Evolutionary conservation across 805 yeast species (phyloP).

Genomic region (Brettanomyces custersianus): DNA sequence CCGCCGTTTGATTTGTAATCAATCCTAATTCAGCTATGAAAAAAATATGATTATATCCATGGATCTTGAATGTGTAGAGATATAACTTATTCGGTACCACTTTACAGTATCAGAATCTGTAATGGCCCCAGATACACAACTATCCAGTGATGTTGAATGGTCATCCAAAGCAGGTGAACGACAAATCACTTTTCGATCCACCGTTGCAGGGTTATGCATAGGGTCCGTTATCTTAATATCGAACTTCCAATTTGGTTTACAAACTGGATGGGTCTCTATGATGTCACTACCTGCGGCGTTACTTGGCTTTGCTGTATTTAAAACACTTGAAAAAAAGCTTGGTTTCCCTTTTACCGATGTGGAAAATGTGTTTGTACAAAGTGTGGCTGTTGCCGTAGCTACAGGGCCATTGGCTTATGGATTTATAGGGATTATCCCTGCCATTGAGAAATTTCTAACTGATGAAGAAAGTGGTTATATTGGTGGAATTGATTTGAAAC

Average conservation of each 20-base stretch:
- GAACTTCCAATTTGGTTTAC: constrained; percentile 92
- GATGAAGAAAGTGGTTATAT: constrained; percentile 66
- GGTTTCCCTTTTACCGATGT: constrained; percentile 62
- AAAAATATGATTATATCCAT: too few species aligned
- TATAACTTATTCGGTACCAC: too few species aligned
- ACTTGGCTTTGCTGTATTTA: constrained; percentile 77
- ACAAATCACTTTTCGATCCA: constrained; percentile 68
- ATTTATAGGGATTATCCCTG: constrained; percentile 91
- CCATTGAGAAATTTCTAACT: constrained; percentile 81
- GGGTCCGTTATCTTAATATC: constrained; percentile 83
- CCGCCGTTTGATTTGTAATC: too few species aligned
- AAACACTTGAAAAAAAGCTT: constrained; percentile 32
- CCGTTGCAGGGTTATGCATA: constrained; percentile 68
- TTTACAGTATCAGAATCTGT: too few species aligned
- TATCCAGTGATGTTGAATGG: constrained; percentile 24
- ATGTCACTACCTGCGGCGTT: constrained; percentile 94
- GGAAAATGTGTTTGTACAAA: constrained; percentile 89
- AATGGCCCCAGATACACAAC: neutral
- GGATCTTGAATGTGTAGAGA: too few species aligned
- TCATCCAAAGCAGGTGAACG: constrained; percentile 42
- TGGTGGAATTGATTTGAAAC: constrained; percentile 23
- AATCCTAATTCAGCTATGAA: too few species aligned
- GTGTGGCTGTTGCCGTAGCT: constrained; percentile 93
- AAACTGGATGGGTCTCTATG: constrained; percentile 99
- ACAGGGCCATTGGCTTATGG: constrained; percentile 97